Base-by-base conservation (phyloP, 495 filamentous ascomycete genomes). In the Lophiostoma macrostomum region DNA sequence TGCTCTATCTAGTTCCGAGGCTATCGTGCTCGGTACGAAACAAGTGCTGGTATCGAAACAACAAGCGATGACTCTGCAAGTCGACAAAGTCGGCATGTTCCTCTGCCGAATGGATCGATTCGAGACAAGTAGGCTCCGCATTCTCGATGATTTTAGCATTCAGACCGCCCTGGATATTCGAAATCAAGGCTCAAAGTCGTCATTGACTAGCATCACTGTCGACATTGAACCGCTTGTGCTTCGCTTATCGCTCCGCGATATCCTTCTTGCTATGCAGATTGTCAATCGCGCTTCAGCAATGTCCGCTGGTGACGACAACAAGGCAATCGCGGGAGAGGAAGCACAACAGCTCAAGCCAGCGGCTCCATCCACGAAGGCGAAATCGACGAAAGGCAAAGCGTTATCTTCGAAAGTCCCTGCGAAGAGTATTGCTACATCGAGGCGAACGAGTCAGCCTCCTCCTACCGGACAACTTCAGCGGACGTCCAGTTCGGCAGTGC, bases 81-180 rank as follows among this genome's bases (percentile, higher is more conserved):
- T 97, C 7, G 86, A 86, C 29, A 82, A 96, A 63, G 83, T 96
- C 37, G 94, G 93, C 49, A 97, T 98, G 91, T 98, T 96, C 69
- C 74, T 98, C 29, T 98, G 93, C 66, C 87, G 93, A 23, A 97
- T 98, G 94, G 93, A 98, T 65, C 86, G 86, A 55, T 95, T 95
- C 56, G 91, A 95, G 48, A 88, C 83, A 14, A 86, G 81, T 43
- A 78, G 87, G 29, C 79, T 96, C 32, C 83, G 94, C 19, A 95
- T 98, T 58, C 77, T 98, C 19, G 93, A 98, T 64, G 89, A 97
- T 64, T 97, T 97, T 69, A 95, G 90, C 6, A 66, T 97, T 25
- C 86, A 90, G 54, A 76, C 95, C 58, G 91, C 90, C 2, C 80
- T 96, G 75, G 90, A 97, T 63, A 93, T 78, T 62, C 75, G 81